Conservation (phyloP, 164 flowering plant species). For the Echeveria elegans region DNA sequence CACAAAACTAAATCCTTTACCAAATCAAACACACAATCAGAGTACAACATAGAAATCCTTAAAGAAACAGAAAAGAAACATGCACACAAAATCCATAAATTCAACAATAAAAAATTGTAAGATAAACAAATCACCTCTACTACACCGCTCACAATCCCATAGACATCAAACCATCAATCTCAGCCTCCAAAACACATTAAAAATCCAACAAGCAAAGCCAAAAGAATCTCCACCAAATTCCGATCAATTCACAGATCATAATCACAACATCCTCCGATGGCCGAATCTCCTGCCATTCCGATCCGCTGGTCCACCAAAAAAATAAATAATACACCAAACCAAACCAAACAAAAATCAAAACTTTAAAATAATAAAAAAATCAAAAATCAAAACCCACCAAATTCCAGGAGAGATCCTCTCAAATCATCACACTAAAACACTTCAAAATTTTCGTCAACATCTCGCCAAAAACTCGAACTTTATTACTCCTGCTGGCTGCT, state of each 20-base stretch:
- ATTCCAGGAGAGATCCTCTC: slow-evolving; percentile 16
- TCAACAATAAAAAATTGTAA: background rate
- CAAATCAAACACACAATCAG: slow-evolving; percentile 11
- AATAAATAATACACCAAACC: background rate
- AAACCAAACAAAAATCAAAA: background rate
- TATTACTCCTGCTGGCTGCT: background rate
- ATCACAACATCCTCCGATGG: slow-evolving; percentile 14
- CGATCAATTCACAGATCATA: slow-evolving; percentile 49
- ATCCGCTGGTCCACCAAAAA: slow-evolving; percentile 61
- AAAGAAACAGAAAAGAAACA: too few relatives aligned
- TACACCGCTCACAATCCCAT: background rate
- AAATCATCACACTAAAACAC: slow-evolving; percentile 77
- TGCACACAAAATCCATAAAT: too few relatives aligned
- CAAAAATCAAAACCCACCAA: background rate
- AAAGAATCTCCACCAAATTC: slow-evolving; percentile 12
- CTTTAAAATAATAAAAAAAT: background rate
- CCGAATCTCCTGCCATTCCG: slow-evolving; percentile 44
- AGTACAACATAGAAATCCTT: too few relatives aligned
- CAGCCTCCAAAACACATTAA: background rate
- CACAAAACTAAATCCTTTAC: background rate
- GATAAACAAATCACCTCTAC: background rate
- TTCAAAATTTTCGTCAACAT: slow-evolving; percentile 96
- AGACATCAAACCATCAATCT: background rate
- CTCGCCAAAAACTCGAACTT: slow-evolving; percentile 12
- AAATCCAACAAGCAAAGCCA: slow-evolving; percentile 18